Evolutionary conservation across 768 basidiomycete genomes (phyloP).

Genomic region (Boletus subparvulus): DNA sequence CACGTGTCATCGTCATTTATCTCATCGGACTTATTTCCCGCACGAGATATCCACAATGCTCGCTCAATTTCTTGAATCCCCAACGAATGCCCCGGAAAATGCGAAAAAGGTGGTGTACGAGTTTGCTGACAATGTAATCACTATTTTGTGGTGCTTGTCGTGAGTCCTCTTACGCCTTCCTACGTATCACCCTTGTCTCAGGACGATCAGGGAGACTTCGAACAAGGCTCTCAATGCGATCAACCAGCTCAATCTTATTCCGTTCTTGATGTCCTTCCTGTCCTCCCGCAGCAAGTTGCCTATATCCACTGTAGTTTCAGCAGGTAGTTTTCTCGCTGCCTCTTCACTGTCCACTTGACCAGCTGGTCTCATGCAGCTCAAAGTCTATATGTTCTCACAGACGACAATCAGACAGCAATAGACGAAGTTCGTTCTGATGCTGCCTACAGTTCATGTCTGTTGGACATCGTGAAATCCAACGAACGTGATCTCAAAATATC

Average conservation of each 20-base stretch:
- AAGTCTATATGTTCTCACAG: constrained; percentile 88
- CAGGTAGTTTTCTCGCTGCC: constrained; percentile 50
- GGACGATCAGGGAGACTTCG: constrained; percentile 71
- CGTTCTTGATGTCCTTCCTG: constrained; percentile 91
- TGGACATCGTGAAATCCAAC: constrained; percentile 54
- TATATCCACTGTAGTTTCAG: constrained; percentile 69
- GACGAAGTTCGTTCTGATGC: constrained; percentile 61
- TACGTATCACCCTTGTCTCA: constrained; percentile 18
- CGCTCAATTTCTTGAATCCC: constrained; percentile 59
- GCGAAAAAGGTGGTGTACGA: constrained; percentile 77
- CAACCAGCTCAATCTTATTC: constrained; percentile 73
- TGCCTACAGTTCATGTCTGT: constrained; percentile 60
- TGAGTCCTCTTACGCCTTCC: constrained; percentile 47
- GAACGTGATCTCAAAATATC: constrained; percentile 37
- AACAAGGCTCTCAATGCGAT: constrained; percentile 81
- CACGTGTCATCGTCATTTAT: background rate
- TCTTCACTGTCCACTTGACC: background rate
- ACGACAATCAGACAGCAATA: constrained; percentile 81
- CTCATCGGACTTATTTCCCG: background rate
- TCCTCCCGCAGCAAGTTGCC: constrained; percentile 68
- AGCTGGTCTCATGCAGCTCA: constrained; percentile 55
- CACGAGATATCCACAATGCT: constrained; percentile 71
- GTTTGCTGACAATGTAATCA: constrained; percentile 90
- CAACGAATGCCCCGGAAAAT: constrained; percentile 66
- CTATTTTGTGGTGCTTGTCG: constrained; percentile 92